phyloP scores from a whole-genome alignment of 2,329 filamentous ascomycete genomes.

The Colletotrichum sp. region DNA sequence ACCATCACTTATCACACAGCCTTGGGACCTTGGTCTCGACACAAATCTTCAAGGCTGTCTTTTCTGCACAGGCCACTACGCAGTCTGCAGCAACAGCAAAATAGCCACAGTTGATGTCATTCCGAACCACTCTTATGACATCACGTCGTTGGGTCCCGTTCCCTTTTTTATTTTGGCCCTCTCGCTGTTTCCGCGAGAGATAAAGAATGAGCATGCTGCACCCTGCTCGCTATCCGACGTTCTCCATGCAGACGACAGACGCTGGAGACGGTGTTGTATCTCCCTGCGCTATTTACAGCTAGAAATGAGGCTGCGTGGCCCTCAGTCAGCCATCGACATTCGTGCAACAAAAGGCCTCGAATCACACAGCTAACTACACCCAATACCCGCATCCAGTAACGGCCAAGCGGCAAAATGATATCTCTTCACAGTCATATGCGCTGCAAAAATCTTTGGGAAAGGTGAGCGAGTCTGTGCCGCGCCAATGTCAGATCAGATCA shows the following conservation, averaged over 20 bases:
- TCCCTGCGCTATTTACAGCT: background rate
- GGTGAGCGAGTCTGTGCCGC: background rate
- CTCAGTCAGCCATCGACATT: background rate
- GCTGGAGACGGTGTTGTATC: background rate
- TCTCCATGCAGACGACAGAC: background rate
- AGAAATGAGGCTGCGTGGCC: background rate
- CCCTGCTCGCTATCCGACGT: background rate
- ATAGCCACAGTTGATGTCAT: constrained; percentile 5
- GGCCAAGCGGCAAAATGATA: background rate
- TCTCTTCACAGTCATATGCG: background rate
- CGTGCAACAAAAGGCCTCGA: background rate
- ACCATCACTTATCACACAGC: background rate
- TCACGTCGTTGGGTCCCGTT: background rate
- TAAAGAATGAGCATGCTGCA: background rate
- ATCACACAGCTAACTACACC: background rate
- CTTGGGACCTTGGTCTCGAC: background rate
- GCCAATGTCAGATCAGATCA: constrained; percentile 15
- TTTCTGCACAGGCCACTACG: background rate
- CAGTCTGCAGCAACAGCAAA: background rate
- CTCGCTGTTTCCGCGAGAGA: background rate
- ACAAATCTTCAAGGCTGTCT: background rate
- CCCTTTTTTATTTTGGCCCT: background rate
- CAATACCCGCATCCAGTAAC: background rate
- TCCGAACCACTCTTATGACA: background rate
- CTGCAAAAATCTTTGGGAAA: background rate